These are phyloP conservation scores for Clavispora carvajalis DNA, from an alignment of 805 yeast genomes.

Conservation along the genomic window DNA sequence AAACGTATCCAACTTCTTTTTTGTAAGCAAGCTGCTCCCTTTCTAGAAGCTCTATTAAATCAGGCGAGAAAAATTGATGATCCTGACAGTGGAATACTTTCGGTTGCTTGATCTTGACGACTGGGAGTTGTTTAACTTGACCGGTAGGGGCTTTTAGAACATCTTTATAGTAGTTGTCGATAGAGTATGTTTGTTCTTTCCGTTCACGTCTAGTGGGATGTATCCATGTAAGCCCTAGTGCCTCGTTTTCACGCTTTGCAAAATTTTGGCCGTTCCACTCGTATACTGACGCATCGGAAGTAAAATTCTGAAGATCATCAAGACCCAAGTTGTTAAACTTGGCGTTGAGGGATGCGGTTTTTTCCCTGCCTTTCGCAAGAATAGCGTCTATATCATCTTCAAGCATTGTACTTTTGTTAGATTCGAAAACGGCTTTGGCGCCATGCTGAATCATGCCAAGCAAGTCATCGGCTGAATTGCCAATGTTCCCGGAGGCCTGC, in stretches of 20 bases:
- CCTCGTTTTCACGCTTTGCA: slow-evolving; percentile 47
- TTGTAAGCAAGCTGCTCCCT: slow-evolving; percentile 64
- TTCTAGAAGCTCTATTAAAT: slow-evolving; percentile 47
- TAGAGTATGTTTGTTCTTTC: slow-evolving; percentile 71
- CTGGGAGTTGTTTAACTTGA: slow-evolving; percentile 6
- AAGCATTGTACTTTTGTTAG: slow-evolving; percentile 24
- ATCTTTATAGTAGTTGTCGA: slow-evolving; percentile 73
- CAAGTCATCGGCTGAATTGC: slow-evolving; percentile 75
- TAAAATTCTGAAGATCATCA: slow-evolving; percentile 89
- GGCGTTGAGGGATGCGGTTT: slow-evolving; percentile 72
- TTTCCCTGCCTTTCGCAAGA: slow-evolving; percentile 72
- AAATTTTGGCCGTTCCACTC: slow-evolving; percentile 95
- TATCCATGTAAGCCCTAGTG: slow-evolving; percentile 50
- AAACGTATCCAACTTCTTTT: slow-evolving; percentile 53
- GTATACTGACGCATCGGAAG: slow-evolving; percentile 83
- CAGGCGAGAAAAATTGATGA: slow-evolving; percentile 66
- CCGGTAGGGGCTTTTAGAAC: slow-evolving; percentile 40
- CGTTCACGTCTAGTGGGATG: slow-evolving; percentile 73
- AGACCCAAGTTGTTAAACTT: slow-evolving; percentile 83
- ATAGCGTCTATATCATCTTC: slow-evolving; percentile 81
- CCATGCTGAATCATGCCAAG: slow-evolving; percentile 96
- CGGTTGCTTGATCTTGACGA: slow-evolving; percentile 12
- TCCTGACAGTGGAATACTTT: slow-evolving; percentile 61
- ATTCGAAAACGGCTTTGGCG: slow-evolving; percentile 80
- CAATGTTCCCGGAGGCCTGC: slow-evolving; percentile 42